Conservation (phyloP, 345 rosid genomes). For the Aquilaria malaccensis region DNA sequence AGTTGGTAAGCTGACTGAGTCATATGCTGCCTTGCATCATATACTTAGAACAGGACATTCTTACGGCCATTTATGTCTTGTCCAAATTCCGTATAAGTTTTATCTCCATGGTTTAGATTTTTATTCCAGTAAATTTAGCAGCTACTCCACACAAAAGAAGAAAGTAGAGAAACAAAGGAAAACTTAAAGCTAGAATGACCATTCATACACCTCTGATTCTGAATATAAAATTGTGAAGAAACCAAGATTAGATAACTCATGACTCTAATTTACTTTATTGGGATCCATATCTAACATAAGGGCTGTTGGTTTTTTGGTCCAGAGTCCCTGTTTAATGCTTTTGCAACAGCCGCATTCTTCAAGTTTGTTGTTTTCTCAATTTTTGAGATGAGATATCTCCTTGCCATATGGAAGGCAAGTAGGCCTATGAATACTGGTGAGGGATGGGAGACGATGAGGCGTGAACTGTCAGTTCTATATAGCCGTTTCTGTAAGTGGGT, state of each 20-base stretch:
- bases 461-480: slow-evolving; percentile 85
- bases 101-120: neutral
- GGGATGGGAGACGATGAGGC: slow-evolving; percentile 99
- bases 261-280: neutral
- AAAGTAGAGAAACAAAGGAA: no score
- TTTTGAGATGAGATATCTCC: slow-evolving; percentile 98
- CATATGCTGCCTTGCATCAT: no score
- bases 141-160: no score
- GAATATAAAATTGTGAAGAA: no score
- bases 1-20: slow-evolving; percentile 54
- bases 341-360: slow-evolving; percentile 99
- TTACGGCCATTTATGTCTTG: no score
- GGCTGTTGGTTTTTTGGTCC: slow-evolving; percentile 20
- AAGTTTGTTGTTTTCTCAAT: slow-evolving; percentile 97
- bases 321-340: slow-evolving; percentile 97
- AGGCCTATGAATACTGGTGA: slow-evolving; percentile 85
- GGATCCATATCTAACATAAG: slow-evolving; percentile 4
- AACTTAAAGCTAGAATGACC: no score
- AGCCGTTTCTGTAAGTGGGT: slow-evolving; percentile 92
- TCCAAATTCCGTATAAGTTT: no score
- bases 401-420: slow-evolving; percentile 96
- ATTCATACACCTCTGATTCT: no score
- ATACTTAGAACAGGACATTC: no score
- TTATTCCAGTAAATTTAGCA: no score
- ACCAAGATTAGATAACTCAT: no score